Evolutionary conservation across 108 stramenopile genomes (phyloP).

Genomic region (Parietichytrium sp.): DNA sequence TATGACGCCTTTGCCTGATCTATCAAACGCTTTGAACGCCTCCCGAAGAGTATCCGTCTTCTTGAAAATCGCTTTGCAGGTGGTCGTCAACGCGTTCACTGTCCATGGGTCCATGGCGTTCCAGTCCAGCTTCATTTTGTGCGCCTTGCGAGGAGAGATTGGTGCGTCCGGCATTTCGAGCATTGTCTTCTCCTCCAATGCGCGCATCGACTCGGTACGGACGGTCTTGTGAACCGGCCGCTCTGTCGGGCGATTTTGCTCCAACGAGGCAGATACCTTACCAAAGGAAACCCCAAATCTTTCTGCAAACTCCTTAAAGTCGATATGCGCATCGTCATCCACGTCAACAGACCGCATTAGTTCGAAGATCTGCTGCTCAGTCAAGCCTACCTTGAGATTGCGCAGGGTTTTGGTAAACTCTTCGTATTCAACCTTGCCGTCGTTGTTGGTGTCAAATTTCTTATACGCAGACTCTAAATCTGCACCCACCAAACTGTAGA

Average conservation of each 20-base stretch:
- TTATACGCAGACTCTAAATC: slow-evolving; percentile 47
- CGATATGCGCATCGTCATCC: slow-evolving; percentile 57
- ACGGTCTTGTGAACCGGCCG: not conserved
- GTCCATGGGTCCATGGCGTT: slow-evolving; percentile 43
- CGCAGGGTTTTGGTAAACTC: slow-evolving; percentile 58
- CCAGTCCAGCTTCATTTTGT: slow-evolving; percentile 43
- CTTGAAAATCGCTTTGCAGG: slow-evolving; percentile 29
- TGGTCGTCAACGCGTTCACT: slow-evolving; percentile 35
- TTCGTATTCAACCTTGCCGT: slow-evolving; percentile 56
- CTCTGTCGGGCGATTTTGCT: not conserved
- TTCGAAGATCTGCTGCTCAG: slow-evolving; percentile 54
- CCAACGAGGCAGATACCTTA: not conserved
- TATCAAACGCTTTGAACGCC: slow-evolving; percentile 35
- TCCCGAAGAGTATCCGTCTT: not conserved
- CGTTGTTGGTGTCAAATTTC: slow-evolving; percentile 55
- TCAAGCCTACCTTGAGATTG: slow-evolving; percentile 56
- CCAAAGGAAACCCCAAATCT: slow-evolving; percentile 57
- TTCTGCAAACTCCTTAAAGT: slow-evolving; percentile 55
- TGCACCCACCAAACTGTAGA: slow-evolving; percentile 53
- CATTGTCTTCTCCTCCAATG: slow-evolving; percentile 20
- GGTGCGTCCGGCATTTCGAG: not conserved
- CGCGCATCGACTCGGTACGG: not conserved
- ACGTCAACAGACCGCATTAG: slow-evolving; percentile 62
- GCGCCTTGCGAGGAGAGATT: slow-evolving; percentile 39
- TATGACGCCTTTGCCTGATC: not conserved